Evolutionary conservation across 164 flowering plant genomes (phyloP), one percentile per base, ranked within the genome.

Genomic region (Cinnamomum micranthum): DNA sequence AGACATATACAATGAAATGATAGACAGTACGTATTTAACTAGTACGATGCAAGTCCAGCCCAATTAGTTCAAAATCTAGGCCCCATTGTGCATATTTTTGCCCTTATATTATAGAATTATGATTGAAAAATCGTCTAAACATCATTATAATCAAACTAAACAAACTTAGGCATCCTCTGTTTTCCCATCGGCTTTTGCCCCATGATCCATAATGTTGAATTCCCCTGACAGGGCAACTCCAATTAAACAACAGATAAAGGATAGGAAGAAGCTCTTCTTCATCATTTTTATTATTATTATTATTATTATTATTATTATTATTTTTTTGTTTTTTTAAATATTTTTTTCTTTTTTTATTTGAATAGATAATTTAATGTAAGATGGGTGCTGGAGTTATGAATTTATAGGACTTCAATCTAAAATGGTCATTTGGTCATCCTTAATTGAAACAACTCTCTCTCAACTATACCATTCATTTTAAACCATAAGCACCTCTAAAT

Each of bases 171-270:
- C 80, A 35, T 89, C 86, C n/a, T 88, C 90, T 9, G 81, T 77
- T n/a, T 13, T 78, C 11, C 87, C 90, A 65, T 86, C 78, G 5
- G 83, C 91, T 52, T 51, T 75, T 2, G 86, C 89, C 9, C 90
- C 88, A 50, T 76, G 87, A 52, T 74, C 74, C 75, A 22, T 79
- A 27, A 87, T 87, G 70, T 86, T 72, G 58, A 88, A 81, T 1
- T 74, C 27, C 52, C 22, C 27, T 50, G 72, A 25, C 13, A 12
- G 3, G 51, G 25, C 64, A 65, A 76, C 64, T 20, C 25, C 51
- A 51, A 31, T 71, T 2, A 76, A 65, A 58, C 41, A 33, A 22
- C 71, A 19, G 24, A 76, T 58, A n/a, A 25, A 70, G 25, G 51
- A 17, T 31, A 71, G 31, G 63, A 76, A 76, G 17, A 35, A 35